Conservation (phyloP, 2,329 filamentous ascomycete genomes). For the Aspergillus neoniger region DNA sequence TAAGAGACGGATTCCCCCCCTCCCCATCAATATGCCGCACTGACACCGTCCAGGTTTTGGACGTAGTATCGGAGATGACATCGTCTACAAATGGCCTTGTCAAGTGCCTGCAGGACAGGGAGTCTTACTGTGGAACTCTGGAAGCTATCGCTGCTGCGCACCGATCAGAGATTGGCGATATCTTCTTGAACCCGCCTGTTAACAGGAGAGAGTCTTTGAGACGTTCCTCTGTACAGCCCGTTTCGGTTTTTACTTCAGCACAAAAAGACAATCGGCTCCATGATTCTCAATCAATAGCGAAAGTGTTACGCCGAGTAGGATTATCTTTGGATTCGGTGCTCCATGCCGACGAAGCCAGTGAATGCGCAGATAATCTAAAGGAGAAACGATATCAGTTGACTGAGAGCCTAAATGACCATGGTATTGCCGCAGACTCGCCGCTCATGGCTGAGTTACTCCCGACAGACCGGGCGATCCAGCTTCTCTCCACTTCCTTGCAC, state of each 20-base stretch:
- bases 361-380: slow-evolving; percentile 25
- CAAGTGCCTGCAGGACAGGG: slow-evolving; percentile 32
- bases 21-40: not conserved
- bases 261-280: slow-evolving; percentile 16
- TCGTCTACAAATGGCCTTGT: slow-evolving; percentile 32
- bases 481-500: slow-evolving; percentile 35
- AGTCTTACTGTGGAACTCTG: slow-evolving; percentile 39
- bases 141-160: slow-evolving; percentile 35
- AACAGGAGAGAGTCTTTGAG: slow-evolving; percentile 31
- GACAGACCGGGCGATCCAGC: slow-evolving; percentile 35
- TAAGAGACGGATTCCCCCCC: slow-evolving; percentile 19
- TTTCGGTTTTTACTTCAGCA: slow-evolving; percentile 18
- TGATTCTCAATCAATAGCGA: slow-evolving; percentile 32
- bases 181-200: slow-evolving; percentile 22
- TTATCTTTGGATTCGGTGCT: slow-evolving; percentile 32
- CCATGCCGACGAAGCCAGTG: slow-evolving; percentile 22
- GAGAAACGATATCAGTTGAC: slow-evolving; percentile 34
- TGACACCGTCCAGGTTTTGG: slow-evolving; percentile 33
- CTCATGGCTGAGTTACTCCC: slow-evolving; percentile 31
- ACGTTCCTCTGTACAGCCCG: slow-evolving; percentile 29
- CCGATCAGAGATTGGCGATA: slow-evolving; percentile 31
- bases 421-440: slow-evolving; percentile 33
- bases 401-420: slow-evolving; percentile 31
- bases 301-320: slow-evolving; percentile 37
- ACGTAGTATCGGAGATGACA: slow-evolving; percentile 38